Conservation (phyloP, 2,329 filamentous ascomycete genomes). For the Hypoxylon sp. region DNA sequence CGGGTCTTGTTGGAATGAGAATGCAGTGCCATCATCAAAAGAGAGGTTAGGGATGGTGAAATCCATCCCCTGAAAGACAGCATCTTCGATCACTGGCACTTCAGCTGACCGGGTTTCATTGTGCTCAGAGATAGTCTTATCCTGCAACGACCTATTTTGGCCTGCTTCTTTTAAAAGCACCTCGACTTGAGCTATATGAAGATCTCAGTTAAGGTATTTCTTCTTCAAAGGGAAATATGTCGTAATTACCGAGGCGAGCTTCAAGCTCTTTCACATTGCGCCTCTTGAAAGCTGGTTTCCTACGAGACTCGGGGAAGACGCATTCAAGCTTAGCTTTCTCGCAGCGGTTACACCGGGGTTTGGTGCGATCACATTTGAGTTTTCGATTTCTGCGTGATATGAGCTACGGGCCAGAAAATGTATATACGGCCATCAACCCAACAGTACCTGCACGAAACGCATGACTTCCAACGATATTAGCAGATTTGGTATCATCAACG, state of each 20-base stretch:
- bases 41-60: conserved; percentile 41
- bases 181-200: conserved; percentile 80
- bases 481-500: conserved; percentile 22
- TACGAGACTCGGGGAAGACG: conserved; percentile 88
- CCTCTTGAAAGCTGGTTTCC: conserved; percentile 89
- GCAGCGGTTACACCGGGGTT: conserved; percentile 86
- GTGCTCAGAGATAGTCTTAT: conserved; percentile 46
- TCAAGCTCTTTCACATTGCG: conserved; percentile 93
- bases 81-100: conserved; percentile 46
- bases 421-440: conserved; percentile 11
- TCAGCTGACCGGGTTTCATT: conserved; percentile 46
- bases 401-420: conserved; percentile 51
- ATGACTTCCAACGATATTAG: conserved; percentile 48
- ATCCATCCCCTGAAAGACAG: conserved; percentile 51
- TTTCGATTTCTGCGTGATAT: conserved; percentile 88
- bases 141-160: conserved; percentile 53
- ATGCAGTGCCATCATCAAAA: conserved; percentile 37
- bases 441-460: conserved; percentile 71
- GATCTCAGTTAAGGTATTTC: conserved; percentile 35
- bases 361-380: conserved; percentile 86
- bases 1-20: conserved; percentile 42
- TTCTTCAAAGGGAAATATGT: conserved; percentile 41
- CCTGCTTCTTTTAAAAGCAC: conserved; percentile 79
- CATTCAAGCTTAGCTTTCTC: conserved; percentile 81
- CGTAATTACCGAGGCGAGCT: conserved; percentile 79